These are phyloP conservation scores for Pharus latifolius DNA, from an alignment of 176 grass and related monocot genomes.

Conservation along the genomic window DNA sequence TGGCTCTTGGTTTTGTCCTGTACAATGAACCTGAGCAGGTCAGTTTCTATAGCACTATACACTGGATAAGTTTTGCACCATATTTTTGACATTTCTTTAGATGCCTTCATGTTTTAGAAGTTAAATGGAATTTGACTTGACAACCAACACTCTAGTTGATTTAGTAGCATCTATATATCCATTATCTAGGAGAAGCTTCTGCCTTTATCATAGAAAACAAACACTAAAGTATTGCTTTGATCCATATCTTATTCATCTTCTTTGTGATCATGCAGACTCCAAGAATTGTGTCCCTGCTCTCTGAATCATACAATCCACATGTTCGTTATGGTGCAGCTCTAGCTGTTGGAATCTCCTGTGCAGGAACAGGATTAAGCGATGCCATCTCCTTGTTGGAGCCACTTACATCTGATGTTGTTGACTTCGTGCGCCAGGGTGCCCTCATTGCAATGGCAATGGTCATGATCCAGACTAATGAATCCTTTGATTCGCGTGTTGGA, in stretches of 20 bases:
- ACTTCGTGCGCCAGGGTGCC: conserved; percentile 95
- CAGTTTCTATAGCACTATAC: not conserved
- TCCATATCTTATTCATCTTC: conserved; percentile 1
- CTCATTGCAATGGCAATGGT: conserved; percentile 99
- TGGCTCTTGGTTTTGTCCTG: conserved; percentile 96
- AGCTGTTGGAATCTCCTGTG: conserved; percentile 98
- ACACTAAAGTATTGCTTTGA: not conserved
- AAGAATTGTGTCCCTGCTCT: conserved; percentile 94
- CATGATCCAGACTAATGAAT: conserved; percentile 98
- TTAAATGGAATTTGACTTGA: too few species aligned
- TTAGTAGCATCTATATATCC: not conserved
- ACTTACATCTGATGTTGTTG: conserved; percentile 95
- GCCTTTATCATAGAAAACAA: not conserved
- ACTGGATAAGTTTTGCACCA: not conserved
- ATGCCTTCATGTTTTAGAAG: not conserved
- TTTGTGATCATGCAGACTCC: conserved; percentile 67
- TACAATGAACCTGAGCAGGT: conserved; percentile 98
- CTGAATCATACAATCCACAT: conserved; percentile 98
- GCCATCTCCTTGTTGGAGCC: conserved; percentile 98
- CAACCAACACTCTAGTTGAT: not conserved
- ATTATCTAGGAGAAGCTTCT: not conserved
- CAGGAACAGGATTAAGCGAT: conserved; percentile 86
- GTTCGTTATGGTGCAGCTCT: conserved; percentile 98
- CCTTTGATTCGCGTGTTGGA: conserved; percentile 82
- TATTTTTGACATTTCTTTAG: too few species aligned